Evolutionary conservation across 768 basidiomycete species (phyloP), one percentile per base, ranked within the genome.

Genomic region (Thelephora ganbajun): DNA sequence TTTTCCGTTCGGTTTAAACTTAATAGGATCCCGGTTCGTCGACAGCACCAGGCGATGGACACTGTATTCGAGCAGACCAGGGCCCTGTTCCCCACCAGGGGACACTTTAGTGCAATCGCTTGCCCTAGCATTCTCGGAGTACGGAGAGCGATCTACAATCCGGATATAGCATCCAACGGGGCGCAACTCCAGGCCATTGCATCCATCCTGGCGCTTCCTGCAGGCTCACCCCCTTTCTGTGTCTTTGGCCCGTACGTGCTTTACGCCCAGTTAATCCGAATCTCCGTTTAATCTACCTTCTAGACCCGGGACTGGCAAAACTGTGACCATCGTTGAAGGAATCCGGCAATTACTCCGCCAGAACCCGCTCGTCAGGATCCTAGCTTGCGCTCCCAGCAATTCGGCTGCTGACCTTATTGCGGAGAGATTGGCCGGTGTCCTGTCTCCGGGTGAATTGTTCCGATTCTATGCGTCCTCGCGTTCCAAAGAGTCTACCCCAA

Each of bases 351-450:
- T 82, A 2, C 61, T 80, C 3, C 55, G 53, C 11, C 49, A 49
- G 7, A 54, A 76, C 50, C 66, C 69, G 0, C 37, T 64, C 5
- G 65, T 69, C 1, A 67, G 64, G 33, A 70, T 83, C 47, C 67
- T 83, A 1, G 80, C 74, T 0, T 81, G 79, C 51, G 78, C 80
- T 0, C 80, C 80, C 0, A 80, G 72, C 61, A 83, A 83, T 59
- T 76, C 76, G 1, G 80, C 80, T 0, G 79, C 79, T 2, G 80
- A 83, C 51, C 58, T 76, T n/a, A 65, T 80, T 16, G 70, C 76
- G 1, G 54, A 63, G 20, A 65, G 70, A 11, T 64, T 82, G 2
- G 14, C 5, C 18, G 47, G 49, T 2, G 41, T 13, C 2, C 64
- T 74, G 9, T 63, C 64, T 4, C 49, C 53, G 0, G 55, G 62